A percentile compares a stretch with the other conserved stretches of the same genome.
Conservation (phyloP, 192 early-diverging fungal species). For the Chytriomyces sp. region DNA sequence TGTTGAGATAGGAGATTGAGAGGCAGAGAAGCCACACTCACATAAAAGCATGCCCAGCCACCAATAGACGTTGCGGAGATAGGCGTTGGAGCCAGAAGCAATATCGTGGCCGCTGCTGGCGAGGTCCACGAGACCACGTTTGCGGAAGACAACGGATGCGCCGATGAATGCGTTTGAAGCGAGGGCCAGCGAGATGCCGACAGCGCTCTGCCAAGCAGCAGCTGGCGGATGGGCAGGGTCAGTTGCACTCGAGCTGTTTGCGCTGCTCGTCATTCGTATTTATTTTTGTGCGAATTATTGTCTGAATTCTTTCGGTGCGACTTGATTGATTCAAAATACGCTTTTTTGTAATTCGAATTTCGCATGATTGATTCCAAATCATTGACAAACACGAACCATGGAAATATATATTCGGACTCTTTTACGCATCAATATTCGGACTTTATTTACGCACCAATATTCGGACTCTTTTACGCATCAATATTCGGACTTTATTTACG, state of each 20-base stretch:
- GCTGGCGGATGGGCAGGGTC: background rate
- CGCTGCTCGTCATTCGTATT: no score
- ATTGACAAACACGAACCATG: no score
- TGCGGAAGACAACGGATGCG: conserved; percentile 84
- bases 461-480: no score
- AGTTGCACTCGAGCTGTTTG: background rate
- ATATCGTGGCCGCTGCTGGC: conserved; percentile 37
- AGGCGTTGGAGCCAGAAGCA: conserved; percentile 48
- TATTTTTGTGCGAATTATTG: no score
- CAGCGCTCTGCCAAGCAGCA: conserved; percentile 36
- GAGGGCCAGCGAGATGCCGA: conserved; percentile 85
- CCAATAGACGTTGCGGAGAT: conserved; percentile 85
- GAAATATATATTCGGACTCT: no score
- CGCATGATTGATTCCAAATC: no score
- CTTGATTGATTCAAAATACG: no score
- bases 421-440: no score
- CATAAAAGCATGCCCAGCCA: conserved; percentile 84
- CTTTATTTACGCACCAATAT: no score
- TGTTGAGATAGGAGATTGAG: background rate
- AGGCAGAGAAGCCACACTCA: conserved; percentile 35
- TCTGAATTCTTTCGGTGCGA: no score
- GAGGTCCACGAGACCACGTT: conserved; percentile 79
- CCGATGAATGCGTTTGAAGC: conserved; percentile 82
- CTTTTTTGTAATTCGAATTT: no score
- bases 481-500: no score